Evolutionary conservation across 1,284 basidiomycete genomes (phyloP).

Genomic region (Ceratobasidium sp.): DNA sequence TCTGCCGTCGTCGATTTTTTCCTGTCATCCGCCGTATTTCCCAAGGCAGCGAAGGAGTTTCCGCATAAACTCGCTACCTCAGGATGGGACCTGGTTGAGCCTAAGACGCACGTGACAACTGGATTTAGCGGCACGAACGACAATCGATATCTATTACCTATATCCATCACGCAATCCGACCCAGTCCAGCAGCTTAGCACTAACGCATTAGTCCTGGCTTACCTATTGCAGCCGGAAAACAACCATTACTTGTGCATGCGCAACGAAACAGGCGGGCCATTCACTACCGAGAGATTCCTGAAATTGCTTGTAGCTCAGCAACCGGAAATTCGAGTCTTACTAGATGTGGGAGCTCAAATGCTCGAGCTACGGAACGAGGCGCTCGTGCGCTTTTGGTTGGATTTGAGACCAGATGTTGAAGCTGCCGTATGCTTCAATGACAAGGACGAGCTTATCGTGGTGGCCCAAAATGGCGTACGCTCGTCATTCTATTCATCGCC

Average conservation of each 20-base stretch:
- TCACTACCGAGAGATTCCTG: slow-evolving; percentile 49
- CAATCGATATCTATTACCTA: slow-evolving; percentile 57
- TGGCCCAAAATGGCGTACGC: neutral
- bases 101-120: slow-evolving; percentile 51
- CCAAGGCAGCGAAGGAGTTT: slow-evolving; percentile 53
- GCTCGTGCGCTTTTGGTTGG: slow-evolving; percentile 54
- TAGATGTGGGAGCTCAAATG: slow-evolving; percentile 65
- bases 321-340: slow-evolving; percentile 54
- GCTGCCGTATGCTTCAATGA: slow-evolving; percentile 55
- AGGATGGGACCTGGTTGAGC: slow-evolving; percentile 60
- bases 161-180: slow-evolving; percentile 55
- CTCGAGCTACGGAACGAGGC: slow-evolving; percentile 58
- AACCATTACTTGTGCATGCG: slow-evolving; percentile 48
- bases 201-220: slow-evolving; percentile 58
- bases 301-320: slow-evolving; percentile 47
- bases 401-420: neutral
- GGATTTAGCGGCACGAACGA: slow-evolving; percentile 65
- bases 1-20: slow-evolving; percentile 58
- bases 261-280: slow-evolving; percentile 42
- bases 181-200: slow-evolving; percentile 54
- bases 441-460: slow-evolving; percentile 31
- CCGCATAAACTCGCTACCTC: slow-evolving; percentile 56
- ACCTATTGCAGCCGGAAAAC: slow-evolving; percentile 57
- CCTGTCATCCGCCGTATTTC: slow-evolving; percentile 57
- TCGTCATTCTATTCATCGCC: slow-evolving; percentile 3